Base-by-base conservation (phyloP, 306 rosid genomes). In the Castanea crenata region DNA sequence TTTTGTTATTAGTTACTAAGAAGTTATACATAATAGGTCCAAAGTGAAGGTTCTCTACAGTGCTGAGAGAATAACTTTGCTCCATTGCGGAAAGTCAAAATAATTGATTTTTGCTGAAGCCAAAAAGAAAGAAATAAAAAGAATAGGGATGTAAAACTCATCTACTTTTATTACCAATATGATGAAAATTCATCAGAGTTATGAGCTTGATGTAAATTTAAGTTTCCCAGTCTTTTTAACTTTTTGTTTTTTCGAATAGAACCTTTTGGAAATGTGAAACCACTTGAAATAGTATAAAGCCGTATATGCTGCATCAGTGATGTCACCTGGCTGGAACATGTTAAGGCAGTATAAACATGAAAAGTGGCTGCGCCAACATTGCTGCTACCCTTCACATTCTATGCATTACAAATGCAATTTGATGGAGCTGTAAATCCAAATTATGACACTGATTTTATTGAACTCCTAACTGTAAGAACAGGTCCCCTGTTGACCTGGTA, bases 41-140 rank as follows among this genome's bases (percentile, higher is more conserved):
- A 64, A 64, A 29, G 70, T 31, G 70, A 16, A 59, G 31, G 65
- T 23, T 59, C 41, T 31, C 38, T 35, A 34, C 72, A 18, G 27
- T 79, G 55, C 38, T 38, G 23, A 8, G 59, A 34, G 67, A 63
- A 38, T 44, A 25, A 18, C n/a, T 11, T 80, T 76, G 29, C 41
- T 67, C 35, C 13, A 1, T 69, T 68, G 65, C 71, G 32, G 69
- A 71, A 49, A 74, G 54, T 56, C 38, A 19, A 4, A 46, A 8
- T n/a, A 74, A 11, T 69, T 44, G 18, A 49, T 13, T 38, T 75
- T 75, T 69, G 35, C 75, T 71, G 76, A 68, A 73, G 59, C 57
- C 56, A 70, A 59, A 46, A 7, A 23, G 41, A 10, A 69, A 44
- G 16, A 9, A 44, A 59, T 7, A 11, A 41, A 15, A 63, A 11